Percentiles rank a stretch among this genome's conserved stretches.
Conservation (phyloP, 1,284 basidiomycete genomes). For the Inonotus obliquus region DNA sequence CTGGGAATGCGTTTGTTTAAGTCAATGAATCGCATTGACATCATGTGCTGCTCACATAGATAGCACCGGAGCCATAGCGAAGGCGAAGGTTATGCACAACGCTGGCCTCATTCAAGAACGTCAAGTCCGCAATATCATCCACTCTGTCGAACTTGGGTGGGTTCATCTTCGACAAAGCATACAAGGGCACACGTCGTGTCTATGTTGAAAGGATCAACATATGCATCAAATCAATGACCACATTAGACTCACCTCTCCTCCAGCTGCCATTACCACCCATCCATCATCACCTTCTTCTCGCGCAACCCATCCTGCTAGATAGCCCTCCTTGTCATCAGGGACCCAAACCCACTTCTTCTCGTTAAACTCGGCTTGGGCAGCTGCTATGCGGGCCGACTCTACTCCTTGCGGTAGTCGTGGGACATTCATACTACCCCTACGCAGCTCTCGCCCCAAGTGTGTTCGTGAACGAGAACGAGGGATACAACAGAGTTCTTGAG, state of each 20-base stretch:
- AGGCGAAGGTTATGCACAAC: conserved; percentile 95
- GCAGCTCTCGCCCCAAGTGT: not conserved
- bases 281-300: conserved; percentile 77
- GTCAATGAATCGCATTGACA: not conserved
- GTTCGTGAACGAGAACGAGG: too few relatives aligned
- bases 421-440: conserved; percentile 22
- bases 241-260: conserved; percentile 59
- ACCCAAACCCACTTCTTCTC: conserved; percentile 99
- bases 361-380: conserved; percentile 90
- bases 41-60: conserved; percentile 71
- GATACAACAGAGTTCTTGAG: not conserved
- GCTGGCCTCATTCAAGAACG: conserved; percentile 97
- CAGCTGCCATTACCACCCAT: conserved; percentile 75
- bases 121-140: conserved; percentile 97
- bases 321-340: conserved; percentile 84
- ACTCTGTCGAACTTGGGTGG: conserved; percentile 98
- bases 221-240: not conserved
- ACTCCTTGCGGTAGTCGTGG: conserved; percentile 56
- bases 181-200: conserved; percentile 73
- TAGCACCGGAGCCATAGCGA: conserved; percentile 88
- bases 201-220: conserved; percentile 29
- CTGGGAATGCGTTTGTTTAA: conserved; percentile 36
- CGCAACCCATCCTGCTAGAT: conserved; percentile 86
- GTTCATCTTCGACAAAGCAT: conserved; percentile 91
- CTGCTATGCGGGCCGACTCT: conserved; percentile 76